Base-by-base conservation (phyloP, 2,329 filamentous ascomycete species). In the Capronia coronata region DNA sequence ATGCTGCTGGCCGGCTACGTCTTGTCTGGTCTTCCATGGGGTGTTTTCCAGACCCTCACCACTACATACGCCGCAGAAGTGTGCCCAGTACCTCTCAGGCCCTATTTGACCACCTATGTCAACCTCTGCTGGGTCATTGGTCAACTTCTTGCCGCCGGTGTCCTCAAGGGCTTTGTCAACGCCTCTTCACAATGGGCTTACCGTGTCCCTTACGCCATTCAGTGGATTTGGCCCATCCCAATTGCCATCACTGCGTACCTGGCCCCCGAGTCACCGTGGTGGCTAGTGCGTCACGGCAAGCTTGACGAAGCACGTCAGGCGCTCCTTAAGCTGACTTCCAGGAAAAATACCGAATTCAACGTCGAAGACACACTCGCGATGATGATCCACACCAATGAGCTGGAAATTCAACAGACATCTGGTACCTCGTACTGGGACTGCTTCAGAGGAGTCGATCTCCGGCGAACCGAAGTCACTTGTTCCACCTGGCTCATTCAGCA, bases 201-300 rank as follows among this genome's bases (percentile, higher is more conserved):
- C 50, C 59, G 65, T 13, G 65, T 71, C 25, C 66, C 66, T 2
- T 67, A 69, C 40, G 65, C 64, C 2, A 57, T 67, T 23, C 62
- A 64, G 48, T 64, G 62, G 62, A 50, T 62, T 22, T 64, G 60
- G 60, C 60, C 58, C 2, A 25, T 62, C 2, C 54, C 60, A 2
- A 61, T 64, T 18, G 48, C 54, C 1, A 16, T 57, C 2, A 44
- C 57, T 32, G 48, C 58, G 10, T 51, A 60, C 35, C 56, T 62
- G 27, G 60, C 60, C 13, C 74, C 74, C 13, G 70, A 78, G 62
- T 73, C 69, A 0, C 76, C 76, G 2, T 75, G 72, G 73, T 76
- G 73, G 73, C 63, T 75, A n/a, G 71, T 76, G 19, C 66, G 73
- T 14, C 71, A 68, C 49, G 71, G 71, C 2, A 67, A 67, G 16